Evolutionary conservation across 257 asterid genomes (phyloP), one percentile per base, ranked within the genome.

Genomic region (Fraxinus americana): DNA sequence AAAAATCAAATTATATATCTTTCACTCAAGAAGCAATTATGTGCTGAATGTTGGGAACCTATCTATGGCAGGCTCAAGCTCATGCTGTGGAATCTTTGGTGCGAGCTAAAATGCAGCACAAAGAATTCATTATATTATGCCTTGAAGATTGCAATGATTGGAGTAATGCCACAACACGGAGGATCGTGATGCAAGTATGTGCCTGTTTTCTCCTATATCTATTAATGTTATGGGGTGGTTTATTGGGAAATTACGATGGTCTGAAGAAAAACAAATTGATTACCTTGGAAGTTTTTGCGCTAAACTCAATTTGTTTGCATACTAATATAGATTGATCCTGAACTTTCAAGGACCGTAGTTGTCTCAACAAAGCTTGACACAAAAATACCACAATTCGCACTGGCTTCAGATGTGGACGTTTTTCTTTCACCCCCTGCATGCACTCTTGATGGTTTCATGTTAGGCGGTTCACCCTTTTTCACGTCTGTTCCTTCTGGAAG

Each of bases 401-500:
- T 98, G n/a, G 89, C 96, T 86, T 90, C 99, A 72, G 99, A 94
- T 75, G 99, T 94, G 80, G 99, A 92, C 82, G 98, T 94, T 77
- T 94, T 92, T 85, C 99, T 94, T 81, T 94, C 98, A 75, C 97
- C 99, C 43, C 97, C 98, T 80, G 89, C 92, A 72, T 86, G 90
- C 82, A 85, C 97, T 59, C 98, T 94, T 43, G 99, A 94, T 73
- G 98, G 99, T 23, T 89, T 91, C 88, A 94, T 94, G 99, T 81
- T 92, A 80, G 99, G 99, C 0, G 98, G 88, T 87, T 94, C 99
- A 48, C 99, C 99, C 21, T 94, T 94, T 88, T 94, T 94, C 90
- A 94, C 99, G 32, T 94, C 99, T 77, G 98, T 94, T 78, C 99
- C 99, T 72, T 92, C 99, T 2, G 99, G 99, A 78, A 89, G 99